A percentile compares a stretch with the other conserved stretches of the same genome.
Evolutionary conservation across 208 protist species (phyloP).

Genomic region (Acanthamoeba lenticulata): DNA sequence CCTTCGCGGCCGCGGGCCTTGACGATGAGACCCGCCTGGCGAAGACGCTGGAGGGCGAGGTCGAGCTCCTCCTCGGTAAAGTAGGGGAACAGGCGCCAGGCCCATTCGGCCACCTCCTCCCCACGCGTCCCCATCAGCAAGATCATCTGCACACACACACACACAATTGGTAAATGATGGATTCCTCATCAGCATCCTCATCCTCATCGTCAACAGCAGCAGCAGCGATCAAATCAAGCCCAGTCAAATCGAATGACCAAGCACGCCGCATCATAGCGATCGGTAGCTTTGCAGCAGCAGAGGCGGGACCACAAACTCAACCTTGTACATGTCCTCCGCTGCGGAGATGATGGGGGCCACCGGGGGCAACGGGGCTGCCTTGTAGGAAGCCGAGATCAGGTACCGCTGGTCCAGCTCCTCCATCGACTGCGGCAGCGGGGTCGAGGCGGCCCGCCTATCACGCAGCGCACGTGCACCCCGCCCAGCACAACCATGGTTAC

Average conservation of each 20-base stretch:
- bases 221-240: no score
- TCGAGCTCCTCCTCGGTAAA: constrained; percentile 20
- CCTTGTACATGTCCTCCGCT: constrained; percentile 15
- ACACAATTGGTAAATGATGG: background rate
- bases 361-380: background rate
- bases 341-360: background rate
- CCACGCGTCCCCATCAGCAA: background rate
- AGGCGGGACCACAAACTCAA: background rate
- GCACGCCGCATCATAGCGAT: no score
- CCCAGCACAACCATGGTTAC: no score
- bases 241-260: no score
- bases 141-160: background rate
- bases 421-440: background rate
- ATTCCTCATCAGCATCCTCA: no score
- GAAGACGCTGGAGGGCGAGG: background rate
- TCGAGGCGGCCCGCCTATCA: no score
- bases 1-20: background rate
- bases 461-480: no score
- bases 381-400: background rate
- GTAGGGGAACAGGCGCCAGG: background rate
- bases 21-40: background rate
- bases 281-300: background rate
- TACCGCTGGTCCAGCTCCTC: background rate
- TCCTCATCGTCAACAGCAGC: no score
- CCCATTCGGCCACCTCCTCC: background rate